phyloP scores from a whole-genome alignment of 176 grass and related monocot genomes.

The Oropetium thomaeum region DNA sequence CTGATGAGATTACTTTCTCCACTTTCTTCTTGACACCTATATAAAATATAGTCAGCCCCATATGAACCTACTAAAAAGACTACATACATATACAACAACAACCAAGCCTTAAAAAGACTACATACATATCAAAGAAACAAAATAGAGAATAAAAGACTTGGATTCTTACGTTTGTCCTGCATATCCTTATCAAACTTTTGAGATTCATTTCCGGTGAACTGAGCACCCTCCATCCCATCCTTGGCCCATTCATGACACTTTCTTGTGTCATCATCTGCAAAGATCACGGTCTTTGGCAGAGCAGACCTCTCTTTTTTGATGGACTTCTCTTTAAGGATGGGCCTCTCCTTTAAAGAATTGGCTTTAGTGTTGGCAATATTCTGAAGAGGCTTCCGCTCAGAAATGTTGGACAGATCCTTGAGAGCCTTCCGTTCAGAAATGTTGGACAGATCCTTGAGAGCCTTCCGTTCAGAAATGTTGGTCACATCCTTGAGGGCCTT shows the following conservation, averaged over 20 bases:
- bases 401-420: conserved; percentile 51
- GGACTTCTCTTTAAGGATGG: conserved; percentile 35
- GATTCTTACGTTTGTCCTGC: conserved; percentile 45
- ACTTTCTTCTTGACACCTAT: conserved; percentile 71
- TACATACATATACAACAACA: no score
- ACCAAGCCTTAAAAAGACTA: conserved; percentile 1
- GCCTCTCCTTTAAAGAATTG: conserved; percentile 39
- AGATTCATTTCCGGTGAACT: conserved; percentile 53
- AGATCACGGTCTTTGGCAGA: conserved; percentile 15
- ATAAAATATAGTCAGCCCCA: conserved; percentile 4
- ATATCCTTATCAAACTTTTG: conserved; percentile 45
- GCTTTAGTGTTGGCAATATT: conserved; percentile 40
- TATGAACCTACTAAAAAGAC: neutral
- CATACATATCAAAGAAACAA: neutral
- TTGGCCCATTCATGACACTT: conserved; percentile 68
- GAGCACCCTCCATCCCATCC: conserved; percentile 49
- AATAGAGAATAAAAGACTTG: conserved; percentile 4
- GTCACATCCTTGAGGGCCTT: conserved; percentile 17
- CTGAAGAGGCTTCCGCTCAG: conserved; percentile 24
- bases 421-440: conserved; percentile 35
- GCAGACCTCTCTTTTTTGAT: conserved; percentile 31
- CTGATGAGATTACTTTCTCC: conserved; percentile 35
- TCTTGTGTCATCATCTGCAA: conserved; percentile 44
- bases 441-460: conserved; percentile 57
- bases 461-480: conserved; percentile 27